Base-by-base conservation (phyloP, 2,329 filamentous ascomycete species). In the Colletotrichum truncatum region DNA sequence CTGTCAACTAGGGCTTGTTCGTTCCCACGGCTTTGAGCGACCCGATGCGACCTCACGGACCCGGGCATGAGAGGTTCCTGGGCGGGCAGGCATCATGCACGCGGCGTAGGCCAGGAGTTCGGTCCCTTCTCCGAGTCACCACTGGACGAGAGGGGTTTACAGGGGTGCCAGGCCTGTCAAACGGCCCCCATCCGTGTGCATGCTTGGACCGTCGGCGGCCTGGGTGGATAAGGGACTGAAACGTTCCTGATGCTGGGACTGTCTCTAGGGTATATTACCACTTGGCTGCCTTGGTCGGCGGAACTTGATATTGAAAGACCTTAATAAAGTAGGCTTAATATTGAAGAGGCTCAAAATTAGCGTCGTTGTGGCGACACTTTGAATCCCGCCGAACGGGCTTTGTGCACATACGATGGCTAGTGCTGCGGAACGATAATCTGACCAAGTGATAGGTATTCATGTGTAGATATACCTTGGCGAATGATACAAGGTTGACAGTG, bases 161-260 rank as follows among this genome's bases (percentile, higher is more conserved):
- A 64, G 46, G 64, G 58, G 51, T 64, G 6, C 5, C 14, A 36
- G 52, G 45, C 59, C 30, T 58, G 52, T 64, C 64, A 64, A 41
- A 46, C 52, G 36, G 32, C 25, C 18, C 26, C 62, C 52, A 32
- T 52, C 52, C 38, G 52, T n/a, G 53, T 58, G 51, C 21, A 28
- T 48, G 64, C 64, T 66, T 48, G 43, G 64, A 45, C 64, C 64
- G 57, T 39, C 23, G 39, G n/a, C 51, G 45, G 52, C 51, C 51
- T 36, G 21, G 59, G 51, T 51, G 18, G 52, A 53, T 30, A 6
- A 48, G 46, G 58, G 23, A 18, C 36, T 66, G 64, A 66, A 66
- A 66, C 59, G 28, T 45, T 64, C 38, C 34, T 66, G 64, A 64
- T 64, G 64, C 64, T 10, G 43, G 51, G 30, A 18, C 45, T 46